A percentile compares a stretch with the other conserved stretches of the same genome.
Conservation (phyloP, 352 stramenopile genomes). For the Phytopythium cucurbitacearum region DNA sequence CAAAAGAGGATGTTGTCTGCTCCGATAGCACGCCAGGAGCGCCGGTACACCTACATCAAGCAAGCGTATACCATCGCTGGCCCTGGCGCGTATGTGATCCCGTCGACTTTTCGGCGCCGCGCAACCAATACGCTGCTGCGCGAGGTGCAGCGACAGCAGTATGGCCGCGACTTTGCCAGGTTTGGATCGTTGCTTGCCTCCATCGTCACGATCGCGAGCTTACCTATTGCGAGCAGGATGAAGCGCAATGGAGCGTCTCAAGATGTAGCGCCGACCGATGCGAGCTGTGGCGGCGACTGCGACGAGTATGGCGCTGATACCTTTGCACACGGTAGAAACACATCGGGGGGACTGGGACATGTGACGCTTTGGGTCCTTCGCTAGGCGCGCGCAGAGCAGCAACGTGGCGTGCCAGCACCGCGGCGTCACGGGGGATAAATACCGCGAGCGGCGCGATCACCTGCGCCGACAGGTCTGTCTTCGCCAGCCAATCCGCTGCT, state of each 20-base stretch:
- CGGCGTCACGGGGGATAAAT: conserved; percentile 25
- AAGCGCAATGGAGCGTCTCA: background rate
- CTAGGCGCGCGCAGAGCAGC: conserved; percentile 1
- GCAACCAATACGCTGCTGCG: conserved; percentile 32
- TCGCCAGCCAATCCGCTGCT: background rate
- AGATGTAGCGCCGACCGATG: background rate
- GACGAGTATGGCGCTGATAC: no score
- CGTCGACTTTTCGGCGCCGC: conserved; percentile 38
- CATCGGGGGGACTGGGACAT: conserved; percentile 1
- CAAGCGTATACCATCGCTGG: conserved; percentile 37
- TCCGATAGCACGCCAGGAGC: conserved; percentile 8
- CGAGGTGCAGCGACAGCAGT: conserved; percentile 42
- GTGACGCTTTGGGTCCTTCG: conserved; percentile 9
- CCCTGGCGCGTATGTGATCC: conserved; percentile 53
- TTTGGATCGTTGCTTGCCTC: conserved; percentile 7
- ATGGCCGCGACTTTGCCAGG: conserved; percentile 57
- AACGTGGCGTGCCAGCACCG: conserved; percentile 18
- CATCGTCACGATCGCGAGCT: no score
- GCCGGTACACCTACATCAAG: conserved; percentile 50
- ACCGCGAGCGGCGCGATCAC: conserved; percentile 29
- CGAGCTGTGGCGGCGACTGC: background rate
- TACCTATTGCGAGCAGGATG: background rate
- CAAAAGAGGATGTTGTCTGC: no score
- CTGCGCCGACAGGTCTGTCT: conserved; percentile 13
- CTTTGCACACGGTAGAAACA: conserved; percentile 4